Conservation (phyloP, 139 green algal genomes). For the Eudorina sp. region DNA sequence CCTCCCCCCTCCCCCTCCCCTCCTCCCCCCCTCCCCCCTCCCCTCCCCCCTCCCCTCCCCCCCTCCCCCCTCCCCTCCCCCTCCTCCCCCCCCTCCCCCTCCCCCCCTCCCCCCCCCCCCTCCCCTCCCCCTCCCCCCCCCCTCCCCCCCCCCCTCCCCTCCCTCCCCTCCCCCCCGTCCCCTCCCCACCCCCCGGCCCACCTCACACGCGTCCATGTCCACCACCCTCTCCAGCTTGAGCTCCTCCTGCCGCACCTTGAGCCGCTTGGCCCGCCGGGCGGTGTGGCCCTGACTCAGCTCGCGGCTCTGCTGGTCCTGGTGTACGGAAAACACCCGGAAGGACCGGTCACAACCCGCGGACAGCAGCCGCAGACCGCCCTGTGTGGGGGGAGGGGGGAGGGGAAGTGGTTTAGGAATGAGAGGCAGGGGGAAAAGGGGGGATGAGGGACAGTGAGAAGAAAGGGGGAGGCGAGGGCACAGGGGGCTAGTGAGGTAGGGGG, state of each 20-base stretch:
- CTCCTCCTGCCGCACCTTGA: constrained; percentile 82
- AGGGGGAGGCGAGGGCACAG: too few relatives aligned
- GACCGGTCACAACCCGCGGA: constrained; percentile 90
- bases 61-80: too few relatives aligned
- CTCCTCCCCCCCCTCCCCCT: too few relatives aligned
- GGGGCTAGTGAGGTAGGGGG: too few relatives aligned
- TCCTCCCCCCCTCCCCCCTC: too few relatives aligned
- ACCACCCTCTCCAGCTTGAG: constrained; percentile 88
- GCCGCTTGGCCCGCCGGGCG: constrained; percentile 76
- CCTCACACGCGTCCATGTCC: constrained; percentile 78
- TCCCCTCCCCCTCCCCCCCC: not conserved
- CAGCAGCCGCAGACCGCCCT: constrained; percentile 82
- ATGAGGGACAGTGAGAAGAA: too few relatives aligned
- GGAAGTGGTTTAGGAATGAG: not conserved
- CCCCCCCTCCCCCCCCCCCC: too few relatives aligned
- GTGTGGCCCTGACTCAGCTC: constrained; percentile 94
- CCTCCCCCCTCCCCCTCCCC: too few relatives aligned
- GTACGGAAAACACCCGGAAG: constrained; percentile 88
- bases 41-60: too few relatives aligned
- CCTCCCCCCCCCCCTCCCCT: too few relatives aligned
- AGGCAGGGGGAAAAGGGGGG: too few relatives aligned
- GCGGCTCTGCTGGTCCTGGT: constrained; percentile 89
- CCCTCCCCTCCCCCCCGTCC: not conserved
- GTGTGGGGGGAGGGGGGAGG: not conserved
- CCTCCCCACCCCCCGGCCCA: not conserved